Evolutionary conservation across 73 alveolate species (phyloP), one percentile per base, ranked within the genome.

Genomic region (Symbiodinium pilosum): DNA sequence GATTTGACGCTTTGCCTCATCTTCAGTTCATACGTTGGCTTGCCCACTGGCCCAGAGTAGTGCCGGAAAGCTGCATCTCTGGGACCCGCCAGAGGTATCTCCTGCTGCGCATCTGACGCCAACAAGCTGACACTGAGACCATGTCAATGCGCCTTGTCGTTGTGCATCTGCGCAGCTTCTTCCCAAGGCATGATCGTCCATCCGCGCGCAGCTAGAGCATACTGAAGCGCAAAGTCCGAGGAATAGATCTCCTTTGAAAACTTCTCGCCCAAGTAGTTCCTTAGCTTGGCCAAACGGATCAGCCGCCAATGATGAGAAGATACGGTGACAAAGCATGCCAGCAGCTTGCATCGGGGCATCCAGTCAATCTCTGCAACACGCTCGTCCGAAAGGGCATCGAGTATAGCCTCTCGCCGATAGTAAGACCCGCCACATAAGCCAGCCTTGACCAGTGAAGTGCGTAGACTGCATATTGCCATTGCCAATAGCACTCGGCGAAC

Each of bases 81-180:
- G 56, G 88, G 97, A 1, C 97, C 97, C 14, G 97, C 87, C 47
- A 91, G 47, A 3, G 97, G 97, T 32, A 91, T 69, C 42, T 91
- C 95, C 95, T 89, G 87, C 24, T 47, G 59, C 59, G 6, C 59
- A 14, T 47, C 59, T 47, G 6, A 14, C 59, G n/a, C n/a, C n/a
- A n/a, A n/a, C n/a, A n/a, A n/a, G n/a, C n/a, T n/a, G n/a, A n/a
- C n/a, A n/a, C n/a, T n/a, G n/a, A n/a, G n/a, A 47, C 6, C 6
- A 47, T 47, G 59, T 47, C 6, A 47, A 47, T 11, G 75, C 30
- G 39, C 40, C 97, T 91, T 91, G 97, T 41, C 81, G 89, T 91
- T 83, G 81, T 91, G 97, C 97, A 91, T 91, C 84, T 91, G 97
- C 2, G 97, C 97, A 6, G 97, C 97, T 43, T 91, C 97, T 20